Evolutionary conservation across 1,139 yeast genomes (phyloP), one percentile per base, ranked within the genome.

Genomic region (Kodamaea suecica): DNA sequence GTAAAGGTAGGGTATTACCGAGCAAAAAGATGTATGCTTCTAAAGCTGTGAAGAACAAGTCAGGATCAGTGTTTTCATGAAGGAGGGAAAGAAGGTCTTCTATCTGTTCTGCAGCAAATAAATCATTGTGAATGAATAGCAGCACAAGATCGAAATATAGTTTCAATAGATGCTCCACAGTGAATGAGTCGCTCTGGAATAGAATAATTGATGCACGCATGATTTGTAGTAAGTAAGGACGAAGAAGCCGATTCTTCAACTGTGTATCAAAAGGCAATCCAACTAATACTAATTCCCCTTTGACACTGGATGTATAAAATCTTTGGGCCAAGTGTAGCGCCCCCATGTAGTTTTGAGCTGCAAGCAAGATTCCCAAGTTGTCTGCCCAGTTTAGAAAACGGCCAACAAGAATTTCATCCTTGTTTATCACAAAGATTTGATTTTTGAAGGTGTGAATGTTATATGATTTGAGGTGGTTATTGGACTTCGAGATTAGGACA

Each of bases 371-470:
- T 37, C 69, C 60, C 11, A 80, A 53, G 15, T 73, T 62, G 48
- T 84, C 94, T 0, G 88, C 87, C 95, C 95, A 86, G 45, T 75
- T 80, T 4, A 79, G 65, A 10, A 79, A 57, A 11, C 78, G 63
- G 0, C 90, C 94, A 10, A 79, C 66, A 4, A 60, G 61, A 23
- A 79, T 49, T 37, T 70, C 63, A 5, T 25, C 28, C n/a, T 13
- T 15, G 8, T 27, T 29, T 20, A 65, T 38, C 7, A 60, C 27
- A 14, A 62, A 41, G 4, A 58, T 43, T 25, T 61, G 47, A 23
- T 59, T 56, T 34, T 64, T 61, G 20, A 57, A 47, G 4, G 54
- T 49, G 19, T 53, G 53, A 11, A 64, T 16, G 9, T 12, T 13
- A 26, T 33, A 33, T 4, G 32, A 11, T 9, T 17, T 5, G 17